These are phyloP conservation scores for Avena insularis DNA, from an alignment of 176 grass and related monocot species.

Conservation along the genomic window DNA sequence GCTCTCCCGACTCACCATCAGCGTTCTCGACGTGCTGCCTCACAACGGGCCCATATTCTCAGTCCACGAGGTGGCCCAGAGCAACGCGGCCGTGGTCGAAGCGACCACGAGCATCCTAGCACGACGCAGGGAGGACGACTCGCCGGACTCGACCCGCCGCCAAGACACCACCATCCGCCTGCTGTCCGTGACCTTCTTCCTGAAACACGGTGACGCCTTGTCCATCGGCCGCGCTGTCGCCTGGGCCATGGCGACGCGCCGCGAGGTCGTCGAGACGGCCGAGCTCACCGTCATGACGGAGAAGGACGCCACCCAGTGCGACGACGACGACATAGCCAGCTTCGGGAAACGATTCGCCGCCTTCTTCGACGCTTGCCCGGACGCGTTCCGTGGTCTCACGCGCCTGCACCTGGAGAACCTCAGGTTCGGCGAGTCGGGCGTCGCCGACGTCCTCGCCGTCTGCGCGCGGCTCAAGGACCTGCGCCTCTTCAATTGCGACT, in stretches of 20 bases:
- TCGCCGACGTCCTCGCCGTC: neutral
- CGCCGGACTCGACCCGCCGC: too few relatives aligned
- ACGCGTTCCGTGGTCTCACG: neutral
- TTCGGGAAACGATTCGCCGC: neutral
- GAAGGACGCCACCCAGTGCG: neutral
- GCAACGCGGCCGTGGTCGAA: neutral
- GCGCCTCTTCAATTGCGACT: neutral
- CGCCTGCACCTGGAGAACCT: neutral
- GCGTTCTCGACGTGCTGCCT: neutral
- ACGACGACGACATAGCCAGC: neutral
- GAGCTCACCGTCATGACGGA: neutral
- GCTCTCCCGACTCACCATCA: neutral
- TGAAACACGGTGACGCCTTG: neutral
- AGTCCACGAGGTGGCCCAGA: neutral
- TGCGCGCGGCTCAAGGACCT: neutral
- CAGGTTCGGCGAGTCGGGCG: neutral
- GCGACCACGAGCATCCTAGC: constrained; percentile 1
- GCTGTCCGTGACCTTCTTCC: neutral
- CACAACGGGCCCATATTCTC: neutral
- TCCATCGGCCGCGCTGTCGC: neutral
- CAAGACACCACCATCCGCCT: neutral
- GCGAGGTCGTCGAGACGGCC: neutral
- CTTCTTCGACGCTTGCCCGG: neutral
- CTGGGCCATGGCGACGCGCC: neutral
- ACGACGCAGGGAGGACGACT: too few relatives aligned